Evolutionary conservation across 495 filamentous ascomycete species (phyloP).

Genomic region (Daldinia concentrica): DNA sequence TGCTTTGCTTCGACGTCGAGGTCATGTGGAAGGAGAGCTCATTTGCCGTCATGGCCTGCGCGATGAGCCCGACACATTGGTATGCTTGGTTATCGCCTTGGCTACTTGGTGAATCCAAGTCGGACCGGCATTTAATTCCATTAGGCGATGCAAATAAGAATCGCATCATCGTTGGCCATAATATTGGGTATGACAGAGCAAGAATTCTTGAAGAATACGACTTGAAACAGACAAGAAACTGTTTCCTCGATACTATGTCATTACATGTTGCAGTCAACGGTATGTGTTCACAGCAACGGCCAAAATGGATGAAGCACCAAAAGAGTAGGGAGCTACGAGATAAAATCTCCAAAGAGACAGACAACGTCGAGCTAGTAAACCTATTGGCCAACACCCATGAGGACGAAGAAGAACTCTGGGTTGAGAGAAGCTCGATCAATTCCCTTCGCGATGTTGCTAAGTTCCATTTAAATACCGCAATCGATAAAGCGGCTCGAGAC

Average conservation of each 20-base stretch:
- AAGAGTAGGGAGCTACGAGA: slow-evolving; percentile 88
- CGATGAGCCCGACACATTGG: slow-evolving; percentile 86
- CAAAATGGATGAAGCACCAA: slow-evolving; percentile 95
- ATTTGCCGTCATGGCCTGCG: slow-evolving; percentile 96
- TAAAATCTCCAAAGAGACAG: slow-evolving; percentile 75
- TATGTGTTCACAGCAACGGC: slow-evolving; percentile 96
- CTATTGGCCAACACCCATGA: slow-evolving; percentile 76
- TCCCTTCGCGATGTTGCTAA: slow-evolving; percentile 95
- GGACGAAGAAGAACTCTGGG: slow-evolving; percentile 94
- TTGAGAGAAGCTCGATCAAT: slow-evolving; percentile 92
- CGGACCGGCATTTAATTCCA: slow-evolving; percentile 81
- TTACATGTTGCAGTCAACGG: slow-evolving; percentile 97
- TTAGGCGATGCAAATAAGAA: slow-evolving; percentile 75
- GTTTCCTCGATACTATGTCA: slow-evolving; percentile 97
- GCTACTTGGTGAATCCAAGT: slow-evolving; percentile 84
- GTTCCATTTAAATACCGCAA: slow-evolving; percentile 90
- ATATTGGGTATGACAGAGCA: slow-evolving; percentile 94
- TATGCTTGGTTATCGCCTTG: slow-evolving; percentile 98
- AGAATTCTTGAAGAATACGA: slow-evolving; percentile 90
- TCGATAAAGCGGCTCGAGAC: slow-evolving; percentile 89
- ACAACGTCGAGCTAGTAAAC: slow-evolving; percentile 73
- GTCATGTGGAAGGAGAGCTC: slow-evolving; percentile 93
- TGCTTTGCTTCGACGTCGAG: slow-evolving; percentile 95
- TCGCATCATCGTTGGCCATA: slow-evolving; percentile 89
- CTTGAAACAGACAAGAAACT: slow-evolving; percentile 80